These are phyloP conservation scores for Pueraria montana DNA, from an alignment of 306 rosid genomes.

Conservation along the genomic window DNA sequence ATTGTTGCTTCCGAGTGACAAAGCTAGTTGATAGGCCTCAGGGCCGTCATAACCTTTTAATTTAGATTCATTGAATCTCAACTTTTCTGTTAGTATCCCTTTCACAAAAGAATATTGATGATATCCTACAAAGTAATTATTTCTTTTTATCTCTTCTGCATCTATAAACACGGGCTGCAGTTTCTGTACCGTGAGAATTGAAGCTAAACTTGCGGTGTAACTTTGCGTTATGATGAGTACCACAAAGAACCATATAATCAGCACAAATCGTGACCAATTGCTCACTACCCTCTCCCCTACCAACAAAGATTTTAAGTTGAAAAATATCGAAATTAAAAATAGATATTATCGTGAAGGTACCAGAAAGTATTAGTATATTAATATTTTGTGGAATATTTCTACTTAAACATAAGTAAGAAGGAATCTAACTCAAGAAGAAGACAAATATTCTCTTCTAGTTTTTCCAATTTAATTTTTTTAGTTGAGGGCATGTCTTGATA, in stretches of 20 bases:
- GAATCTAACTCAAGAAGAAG: too few relatives aligned
- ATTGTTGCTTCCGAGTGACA: slow-evolving; percentile 50
- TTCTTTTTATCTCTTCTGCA: neutral
- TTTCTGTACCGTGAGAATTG: slow-evolving; percentile 50
- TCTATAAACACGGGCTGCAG: slow-evolving; percentile 2
- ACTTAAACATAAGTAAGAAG: too few relatives aligned
- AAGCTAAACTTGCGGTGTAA: slow-evolving; percentile 62
- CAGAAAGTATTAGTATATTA: too few relatives aligned
- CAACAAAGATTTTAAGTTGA: neutral
- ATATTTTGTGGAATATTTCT: too few relatives aligned
- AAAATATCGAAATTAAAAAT: too few relatives aligned
- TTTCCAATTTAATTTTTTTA: too few relatives aligned
- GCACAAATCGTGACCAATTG: slow-evolving; percentile 52
- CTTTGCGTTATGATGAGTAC: slow-evolving; percentile 61
- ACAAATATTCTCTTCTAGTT: too few relatives aligned
- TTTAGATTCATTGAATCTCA: slow-evolving; percentile 2
- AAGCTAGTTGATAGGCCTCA: slow-evolving; percentile 48
- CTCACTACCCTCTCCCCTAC: slow-evolving; percentile 49
- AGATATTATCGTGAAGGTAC: too few relatives aligned
- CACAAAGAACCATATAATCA: slow-evolving; percentile 58
- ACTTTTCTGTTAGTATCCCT: neutral
- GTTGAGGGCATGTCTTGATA: too few relatives aligned
- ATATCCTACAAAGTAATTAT: neutral
- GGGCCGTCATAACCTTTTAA: slow-evolving; percentile 30
- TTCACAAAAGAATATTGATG: neutral